Conservation (phyloP, 495 filamentous ascomycete species). For the Penicillium taxi region DNA sequence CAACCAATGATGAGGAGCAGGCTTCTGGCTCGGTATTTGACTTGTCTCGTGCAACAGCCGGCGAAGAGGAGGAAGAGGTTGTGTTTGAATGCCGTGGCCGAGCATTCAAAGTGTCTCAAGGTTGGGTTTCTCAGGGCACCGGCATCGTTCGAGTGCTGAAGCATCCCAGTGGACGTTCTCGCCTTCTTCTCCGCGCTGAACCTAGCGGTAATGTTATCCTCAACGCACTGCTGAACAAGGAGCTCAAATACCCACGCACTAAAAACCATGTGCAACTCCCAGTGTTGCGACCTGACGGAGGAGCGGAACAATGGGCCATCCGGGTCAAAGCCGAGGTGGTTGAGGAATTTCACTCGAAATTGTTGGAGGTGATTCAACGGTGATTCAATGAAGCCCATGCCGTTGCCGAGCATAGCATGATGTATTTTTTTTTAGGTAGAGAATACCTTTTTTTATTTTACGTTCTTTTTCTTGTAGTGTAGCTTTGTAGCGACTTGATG, state of each 20-base stretch:
- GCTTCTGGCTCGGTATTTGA: slow-evolving; percentile 48
- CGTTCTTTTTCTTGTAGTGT: too few species aligned
- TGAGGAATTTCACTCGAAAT: slow-evolving; percentile 26
- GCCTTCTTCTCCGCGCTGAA: slow-evolving; percentile 60
- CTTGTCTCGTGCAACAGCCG: slow-evolving; percentile 51
- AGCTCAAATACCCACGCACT: slow-evolving; percentile 47
- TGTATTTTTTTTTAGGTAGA: too few species aligned
- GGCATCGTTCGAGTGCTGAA: slow-evolving; percentile 60
- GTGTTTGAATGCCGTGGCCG: slow-evolving; percentile 57
- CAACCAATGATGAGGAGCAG: slow-evolving; percentile 48
- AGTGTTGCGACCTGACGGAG: slow-evolving; percentile 43
- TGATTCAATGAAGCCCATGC: too few species aligned
- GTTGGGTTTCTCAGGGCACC: slow-evolving; percentile 54
- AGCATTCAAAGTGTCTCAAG: slow-evolving; percentile 43
- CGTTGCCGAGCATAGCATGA: too few species aligned
- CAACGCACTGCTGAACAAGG: slow-evolving; percentile 54
- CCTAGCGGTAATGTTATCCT: slow-evolving; percentile 61
- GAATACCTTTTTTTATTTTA: too few species aligned
- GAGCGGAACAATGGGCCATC: slow-evolving; percentile 55
- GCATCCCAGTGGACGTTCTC: slow-evolving; percentile 52
- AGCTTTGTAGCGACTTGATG: too few species aligned
- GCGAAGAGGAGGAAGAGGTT: slow-evolving; percentile 63
- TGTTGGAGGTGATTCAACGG: too few species aligned
- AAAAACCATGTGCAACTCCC: slow-evolving; percentile 49
- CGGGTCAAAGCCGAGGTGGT: slow-evolving; percentile 52